Conservation (phyloP, 331 rosid species). For the Malus hybrid region DNA sequence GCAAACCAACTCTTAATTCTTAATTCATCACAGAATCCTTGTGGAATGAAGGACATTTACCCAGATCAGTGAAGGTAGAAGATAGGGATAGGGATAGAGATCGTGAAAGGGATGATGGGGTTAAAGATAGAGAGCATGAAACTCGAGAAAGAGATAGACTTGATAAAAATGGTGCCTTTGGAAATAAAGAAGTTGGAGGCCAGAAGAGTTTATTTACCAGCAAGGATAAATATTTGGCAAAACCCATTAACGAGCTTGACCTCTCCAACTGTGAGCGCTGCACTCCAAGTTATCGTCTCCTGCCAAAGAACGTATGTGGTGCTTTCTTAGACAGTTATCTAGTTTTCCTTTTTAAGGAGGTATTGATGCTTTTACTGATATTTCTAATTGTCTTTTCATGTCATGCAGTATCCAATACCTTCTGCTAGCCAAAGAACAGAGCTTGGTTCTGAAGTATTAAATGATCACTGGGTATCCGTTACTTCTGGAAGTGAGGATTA, state of each 20-base stretch:
- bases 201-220: constrained; percentile 64
- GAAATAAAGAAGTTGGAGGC: constrained; percentile 60
- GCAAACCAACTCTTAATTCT: constrained; percentile 9
- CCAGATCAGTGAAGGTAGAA: constrained; percentile 60
- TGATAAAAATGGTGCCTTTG: constrained; percentile 30
- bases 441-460: constrained; percentile 71
- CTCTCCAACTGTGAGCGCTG: constrained; percentile 91
- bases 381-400: not conserved
- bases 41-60: constrained; percentile 77
- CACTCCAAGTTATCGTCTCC: constrained; percentile 93
- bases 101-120: constrained; percentile 69
- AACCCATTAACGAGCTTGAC: constrained; percentile 97
- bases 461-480: constrained; percentile 97
- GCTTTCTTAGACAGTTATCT: constrained; percentile 1
- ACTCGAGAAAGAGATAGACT: constrained; percentile 64
- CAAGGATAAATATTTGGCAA: constrained; percentile 84
- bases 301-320: constrained; percentile 74
- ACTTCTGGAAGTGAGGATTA: constrained; percentile 99
- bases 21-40: constrained; percentile 63
- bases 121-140: constrained; percentile 75
- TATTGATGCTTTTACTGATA: constrained; percentile 3
- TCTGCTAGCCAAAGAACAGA: constrained; percentile 80
- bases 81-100: constrained; percentile 67
- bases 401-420: constrained; percentile 81
- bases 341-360: not conserved